Evolutionary conservation across 2,329 filamentous ascomycete genomes (phyloP).

Genomic region (Diplodia mutila): DNA sequence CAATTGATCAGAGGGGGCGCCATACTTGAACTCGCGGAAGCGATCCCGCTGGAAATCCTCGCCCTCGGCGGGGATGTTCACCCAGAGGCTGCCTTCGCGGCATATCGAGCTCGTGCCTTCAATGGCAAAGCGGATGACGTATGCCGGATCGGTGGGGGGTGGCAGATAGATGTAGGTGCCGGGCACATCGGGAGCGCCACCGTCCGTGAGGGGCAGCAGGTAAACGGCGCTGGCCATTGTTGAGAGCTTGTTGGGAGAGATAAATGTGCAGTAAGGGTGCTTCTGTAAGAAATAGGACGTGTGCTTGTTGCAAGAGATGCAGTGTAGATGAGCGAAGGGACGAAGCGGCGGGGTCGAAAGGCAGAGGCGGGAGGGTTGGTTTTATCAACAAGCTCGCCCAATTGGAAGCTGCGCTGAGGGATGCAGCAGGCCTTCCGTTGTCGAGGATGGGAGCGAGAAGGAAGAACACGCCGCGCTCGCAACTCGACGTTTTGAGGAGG

Average conservation of each 20-base stretch:
- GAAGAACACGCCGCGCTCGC: slow-evolving; percentile 1
- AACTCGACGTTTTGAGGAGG: slow-evolving; percentile 1
- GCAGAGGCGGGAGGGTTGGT: not conserved
- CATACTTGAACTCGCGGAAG: slow-evolving; percentile 89
- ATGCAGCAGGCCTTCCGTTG: slow-evolving; percentile 4
- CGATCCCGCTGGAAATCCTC: slow-evolving; percentile 74
- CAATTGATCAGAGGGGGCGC: slow-evolving; percentile 28
- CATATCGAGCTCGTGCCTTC: slow-evolving; percentile 96
- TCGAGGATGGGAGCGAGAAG: not conserved
- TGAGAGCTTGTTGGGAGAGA: not conserved
- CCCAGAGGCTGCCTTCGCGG: slow-evolving; percentile 90
- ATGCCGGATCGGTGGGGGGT: slow-evolving; percentile 70
- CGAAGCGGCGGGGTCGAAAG: not conserved
- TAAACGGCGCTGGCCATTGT: slow-evolving; percentile 60
- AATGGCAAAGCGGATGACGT: slow-evolving; percentile 84
- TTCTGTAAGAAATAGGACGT: not conserved
- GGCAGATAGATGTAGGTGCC: slow-evolving; percentile 92
- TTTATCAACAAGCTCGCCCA: slow-evolving; percentile 15
- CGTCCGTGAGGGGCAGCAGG: slow-evolving; percentile 85
- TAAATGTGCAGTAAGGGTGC: not conserved
- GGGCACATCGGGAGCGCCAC: slow-evolving; percentile 86
- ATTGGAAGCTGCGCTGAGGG: slow-evolving; percentile 15
- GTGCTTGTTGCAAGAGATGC: not conserved
- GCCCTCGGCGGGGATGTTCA: slow-evolving; percentile 85
- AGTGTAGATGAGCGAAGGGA: slow-evolving; percentile 1